phyloP scores from a whole-genome alignment of 352 stramenopile genomes.

The Elongisporangium senticosum region DNA sequence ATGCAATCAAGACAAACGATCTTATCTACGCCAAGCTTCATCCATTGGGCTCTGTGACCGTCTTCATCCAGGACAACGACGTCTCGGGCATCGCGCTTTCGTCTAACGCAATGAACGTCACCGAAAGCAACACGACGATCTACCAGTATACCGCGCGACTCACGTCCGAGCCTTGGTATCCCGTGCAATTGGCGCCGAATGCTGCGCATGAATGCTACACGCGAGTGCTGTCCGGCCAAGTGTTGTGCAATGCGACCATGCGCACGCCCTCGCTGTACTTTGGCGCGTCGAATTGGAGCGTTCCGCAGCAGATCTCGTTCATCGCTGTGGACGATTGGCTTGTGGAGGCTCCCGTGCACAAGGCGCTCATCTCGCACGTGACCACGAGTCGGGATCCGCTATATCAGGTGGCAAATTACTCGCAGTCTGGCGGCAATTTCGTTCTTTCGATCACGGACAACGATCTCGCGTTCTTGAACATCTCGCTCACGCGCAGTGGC shows the following conservation, averaged over 20 bases:
- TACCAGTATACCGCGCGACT: conserved; percentile 47
- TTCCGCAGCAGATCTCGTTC: conserved; percentile 52
- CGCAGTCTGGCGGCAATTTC: conserved; percentile 15
- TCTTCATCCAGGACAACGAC: conserved; percentile 62
- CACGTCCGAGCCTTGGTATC: conserved; percentile 57
- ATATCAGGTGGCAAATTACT: conserved; percentile 34
- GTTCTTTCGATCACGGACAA: conserved; percentile 55
- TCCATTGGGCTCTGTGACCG: conserved; percentile 35
- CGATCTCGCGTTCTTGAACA: conserved; percentile 55
- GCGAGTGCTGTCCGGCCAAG: conserved; percentile 17
- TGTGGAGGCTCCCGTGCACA: conserved; percentile 42
- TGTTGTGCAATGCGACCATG: conserved; percentile 57
- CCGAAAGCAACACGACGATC: conserved; percentile 32
- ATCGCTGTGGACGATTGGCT: conserved; percentile 60
- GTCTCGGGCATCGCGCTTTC: conserved; percentile 54
- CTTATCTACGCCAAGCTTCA: conserved; percentile 50
- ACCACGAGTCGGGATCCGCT: conserved; percentile 39
- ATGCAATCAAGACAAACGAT: conserved; percentile 58
- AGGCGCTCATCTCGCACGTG: conserved; percentile 40
- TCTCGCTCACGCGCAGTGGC: conserved; percentile 26
- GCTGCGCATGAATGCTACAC: conserved; percentile 47
- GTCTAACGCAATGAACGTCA: conserved; percentile 19
- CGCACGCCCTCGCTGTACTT: conserved; percentile 44
- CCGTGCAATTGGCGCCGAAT: conserved; percentile 43
- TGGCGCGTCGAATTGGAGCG: conserved; percentile 53